Conservation (phyloP, 495 filamentous ascomycete genomes). For the Xylaria intraflava region DNA sequence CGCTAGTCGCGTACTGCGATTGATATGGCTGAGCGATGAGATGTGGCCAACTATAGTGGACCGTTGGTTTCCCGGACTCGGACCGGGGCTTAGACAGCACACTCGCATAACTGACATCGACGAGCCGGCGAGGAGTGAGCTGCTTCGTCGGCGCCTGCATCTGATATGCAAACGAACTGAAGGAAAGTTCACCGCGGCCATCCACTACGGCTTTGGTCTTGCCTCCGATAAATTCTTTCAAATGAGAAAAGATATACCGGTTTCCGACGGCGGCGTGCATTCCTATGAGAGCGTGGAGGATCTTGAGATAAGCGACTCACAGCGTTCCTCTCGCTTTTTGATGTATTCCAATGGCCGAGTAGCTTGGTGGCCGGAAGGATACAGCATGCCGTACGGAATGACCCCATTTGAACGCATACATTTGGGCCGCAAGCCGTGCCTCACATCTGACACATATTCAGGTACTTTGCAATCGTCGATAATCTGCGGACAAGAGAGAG, state of each 20-base stretch:
- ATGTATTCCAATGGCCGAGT: slow-evolving; percentile 23
- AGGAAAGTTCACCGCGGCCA: slow-evolving; percentile 20
- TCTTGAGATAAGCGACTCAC: slow-evolving; percentile 13
- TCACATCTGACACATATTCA: not conserved
- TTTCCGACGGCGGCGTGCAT: slow-evolving; percentile 22
- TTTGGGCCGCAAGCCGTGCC: not conserved
- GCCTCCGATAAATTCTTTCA: slow-evolving; percentile 22
- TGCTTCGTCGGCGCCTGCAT: slow-evolving; percentile 18
- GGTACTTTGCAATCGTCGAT: slow-evolving; percentile 23
- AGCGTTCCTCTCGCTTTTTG: slow-evolving; percentile 23
- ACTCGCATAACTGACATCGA: slow-evolving; percentile 10
- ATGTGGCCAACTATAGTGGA: slow-evolving; percentile 24
- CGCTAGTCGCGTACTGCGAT: slow-evolving; percentile 15
- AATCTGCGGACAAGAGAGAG: slow-evolving; percentile 24
- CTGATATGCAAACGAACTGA: slow-evolving; percentile 17
- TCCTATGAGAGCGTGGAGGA: slow-evolving; percentile 19
- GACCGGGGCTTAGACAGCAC: slow-evolving; percentile 17
- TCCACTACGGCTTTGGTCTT: slow-evolving; percentile 22
- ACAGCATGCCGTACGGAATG: slow-evolving; percentile 15
- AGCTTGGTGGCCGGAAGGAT: slow-evolving; percentile 26
- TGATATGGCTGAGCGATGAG: slow-evolving; percentile 25
- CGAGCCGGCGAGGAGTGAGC: slow-evolving; percentile 11
- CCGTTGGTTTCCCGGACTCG: slow-evolving; percentile 21
- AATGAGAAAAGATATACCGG: slow-evolving; percentile 17
- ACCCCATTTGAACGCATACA: not conserved